A percentile compares a stretch with the other conserved stretches of the same genome.
phyloP scores from a whole-genome alignment of 2,329 filamentous ascomycete species.

The Trichothecium roseum region DNA sequence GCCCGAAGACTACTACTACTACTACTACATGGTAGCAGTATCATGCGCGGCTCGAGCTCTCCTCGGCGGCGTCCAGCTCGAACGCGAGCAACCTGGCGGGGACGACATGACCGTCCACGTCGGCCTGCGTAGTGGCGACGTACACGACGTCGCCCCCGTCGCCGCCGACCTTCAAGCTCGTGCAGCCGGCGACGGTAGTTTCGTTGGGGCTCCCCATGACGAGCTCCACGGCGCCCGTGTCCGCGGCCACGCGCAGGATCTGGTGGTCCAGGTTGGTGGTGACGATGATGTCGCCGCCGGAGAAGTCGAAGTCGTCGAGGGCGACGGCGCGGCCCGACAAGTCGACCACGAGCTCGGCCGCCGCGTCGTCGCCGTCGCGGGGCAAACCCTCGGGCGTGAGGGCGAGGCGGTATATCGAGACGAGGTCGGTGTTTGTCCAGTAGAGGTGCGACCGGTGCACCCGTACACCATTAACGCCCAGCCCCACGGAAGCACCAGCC shows the following conservation, averaged over 20 bases:
- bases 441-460: slow-evolving; percentile 8
- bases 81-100: no score
- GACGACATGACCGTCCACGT: no score
- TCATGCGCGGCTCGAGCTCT: no score
- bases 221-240: slow-evolving; percentile 7
- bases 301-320: slow-evolving; percentile 13
- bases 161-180: slow-evolving; percentile 9
- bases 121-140: no score
- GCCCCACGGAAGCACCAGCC: slow-evolving; percentile 4
- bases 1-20: no score
- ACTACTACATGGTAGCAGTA: no score
- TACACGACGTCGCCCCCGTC: not conserved
- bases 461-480: slow-evolving; percentile 11
- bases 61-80: no score
- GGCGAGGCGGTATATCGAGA: slow-evolving; percentile 9
- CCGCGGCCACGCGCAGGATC: slow-evolving; percentile 7
- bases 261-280: slow-evolving; percentile 12
- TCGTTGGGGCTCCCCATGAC: slow-evolving; percentile 7
- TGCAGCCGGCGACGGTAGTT: slow-evolving; percentile 12
- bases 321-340: slow-evolving; percentile 6
- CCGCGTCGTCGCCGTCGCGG: slow-evolving; percentile 8
- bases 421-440: slow-evolving; percentile 8
- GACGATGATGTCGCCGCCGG: slow-evolving; percentile 10
- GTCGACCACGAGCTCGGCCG: slow-evolving; percentile 9
- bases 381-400: slow-evolving; percentile 8